A percentile compares a stretch with the other conserved stretches of the same genome.
Evolutionary conservation across 2,329 filamentous ascomycete species (phyloP).

Genomic region (Diaporthe sp.): DNA sequence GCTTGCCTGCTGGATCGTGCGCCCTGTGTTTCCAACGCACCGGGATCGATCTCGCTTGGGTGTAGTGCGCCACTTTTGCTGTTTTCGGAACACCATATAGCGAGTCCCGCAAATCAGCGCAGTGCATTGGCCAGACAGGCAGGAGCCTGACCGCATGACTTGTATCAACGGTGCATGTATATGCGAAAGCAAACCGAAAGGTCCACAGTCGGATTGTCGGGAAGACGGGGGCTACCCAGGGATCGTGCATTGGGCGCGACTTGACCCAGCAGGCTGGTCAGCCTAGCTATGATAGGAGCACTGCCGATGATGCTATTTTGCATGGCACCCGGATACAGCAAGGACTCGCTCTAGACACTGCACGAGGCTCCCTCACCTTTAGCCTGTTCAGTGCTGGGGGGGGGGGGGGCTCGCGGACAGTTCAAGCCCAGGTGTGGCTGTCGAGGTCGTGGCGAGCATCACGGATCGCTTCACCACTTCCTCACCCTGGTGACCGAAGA

Average conservation of each 20-base stretch:
- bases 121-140: neutral
- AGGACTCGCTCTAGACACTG: neutral
- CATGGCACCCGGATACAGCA: neutral
- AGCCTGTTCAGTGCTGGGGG: neutral
- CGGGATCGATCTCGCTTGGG: constrained; percentile 30
- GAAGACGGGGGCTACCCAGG: constrained; percentile 13
- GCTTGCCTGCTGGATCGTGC: constrained; percentile 15
- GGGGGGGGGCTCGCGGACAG: neutral
- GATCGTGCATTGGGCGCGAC: constrained; percentile 14
- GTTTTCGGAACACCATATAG: neutral
- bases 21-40: neutral
- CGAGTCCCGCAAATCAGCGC: neutral
- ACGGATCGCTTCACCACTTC: neutral
- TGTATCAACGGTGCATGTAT: constrained; percentile 11
- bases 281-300: constrained; percentile 16
- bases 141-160: constrained; percentile 19
- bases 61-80: neutral
- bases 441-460: neutral
- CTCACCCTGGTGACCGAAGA: neutral
- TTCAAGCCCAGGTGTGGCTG: neutral
- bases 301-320: constrained; percentile 1
- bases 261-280: constrained; percentile 18
- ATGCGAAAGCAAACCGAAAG: neutral
- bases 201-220: constrained; percentile 1
- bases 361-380: neutral